phyloP scores from a whole-genome alignment of 192 early-diverging fungal genomes.

The Coemansia umbellata region DNA sequence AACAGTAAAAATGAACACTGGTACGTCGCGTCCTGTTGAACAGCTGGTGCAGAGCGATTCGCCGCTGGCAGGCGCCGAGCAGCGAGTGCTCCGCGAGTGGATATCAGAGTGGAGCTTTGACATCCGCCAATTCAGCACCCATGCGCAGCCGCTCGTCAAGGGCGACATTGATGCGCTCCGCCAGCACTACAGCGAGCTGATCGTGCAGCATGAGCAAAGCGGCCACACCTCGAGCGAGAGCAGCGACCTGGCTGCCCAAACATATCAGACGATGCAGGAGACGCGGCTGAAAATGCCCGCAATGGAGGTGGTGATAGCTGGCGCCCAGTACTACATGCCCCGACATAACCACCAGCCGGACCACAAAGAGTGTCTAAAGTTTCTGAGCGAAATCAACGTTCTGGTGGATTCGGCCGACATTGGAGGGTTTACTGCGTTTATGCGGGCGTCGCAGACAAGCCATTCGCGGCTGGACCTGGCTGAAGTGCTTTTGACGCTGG shows the following conservation, averaged over 20 bases:
- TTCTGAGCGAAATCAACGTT: slow-evolving; percentile 20
- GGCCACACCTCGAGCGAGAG: not conserved
- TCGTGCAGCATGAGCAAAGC: not conserved
- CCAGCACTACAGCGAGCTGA: slow-evolving; percentile 2
- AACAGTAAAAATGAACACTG: not conserved
- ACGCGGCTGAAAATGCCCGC: slow-evolving; percentile 40
- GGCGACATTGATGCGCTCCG: slow-evolving; percentile 19
- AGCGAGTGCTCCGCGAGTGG: slow-evolving; percentile 45
- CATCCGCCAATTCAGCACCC: slow-evolving; percentile 16
- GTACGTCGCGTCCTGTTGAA: slow-evolving; percentile 12
- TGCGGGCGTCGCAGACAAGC: slow-evolving; percentile 41
- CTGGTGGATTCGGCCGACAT: slow-evolving; percentile 30
- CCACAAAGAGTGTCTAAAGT: slow-evolving; percentile 22
- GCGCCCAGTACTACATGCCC: slow-evolving; percentile 35
- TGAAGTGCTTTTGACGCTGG: slow-evolving; percentile 26
- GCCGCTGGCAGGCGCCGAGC: slow-evolving; percentile 35
- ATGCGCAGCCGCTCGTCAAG: slow-evolving; percentile 35
- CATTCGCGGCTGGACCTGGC: slow-evolving; percentile 42
- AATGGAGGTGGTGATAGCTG: slow-evolving; percentile 47
- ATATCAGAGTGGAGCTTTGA: slow-evolving; percentile 38
- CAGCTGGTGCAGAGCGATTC: slow-evolving; percentile 10
- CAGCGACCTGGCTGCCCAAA: not conserved
- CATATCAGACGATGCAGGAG: slow-evolving; percentile 25
- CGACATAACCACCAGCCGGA: slow-evolving; percentile 7
- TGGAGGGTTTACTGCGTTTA: slow-evolving; percentile 47